Base-by-base conservation (phyloP, 805 yeast species). In the Saturnispora kantuleensis region DNA sequence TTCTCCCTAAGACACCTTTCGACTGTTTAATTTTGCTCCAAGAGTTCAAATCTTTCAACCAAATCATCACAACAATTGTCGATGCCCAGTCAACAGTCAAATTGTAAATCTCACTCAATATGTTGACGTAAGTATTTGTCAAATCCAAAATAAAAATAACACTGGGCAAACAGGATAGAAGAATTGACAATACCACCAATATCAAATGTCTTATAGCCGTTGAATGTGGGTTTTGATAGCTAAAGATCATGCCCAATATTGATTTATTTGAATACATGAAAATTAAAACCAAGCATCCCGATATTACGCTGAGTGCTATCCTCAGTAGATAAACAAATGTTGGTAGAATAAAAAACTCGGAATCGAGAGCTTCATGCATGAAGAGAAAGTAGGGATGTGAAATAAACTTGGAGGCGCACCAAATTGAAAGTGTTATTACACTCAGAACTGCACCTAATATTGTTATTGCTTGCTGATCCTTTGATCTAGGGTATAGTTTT, bases 61-160 rank as follows among this genome's bases (percentile, higher is more conserved):
- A 86, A 60, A 84, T 94, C 93, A 94, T 84, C 1, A 84, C 84
- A 10, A 81, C 70, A 6, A 82, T 82, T 29, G 85, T 82, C 31
- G 85, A 74, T 16, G 81, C 68, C 8, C 83, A 74, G 56, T 80
- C 81, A n/a, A 81, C 74, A 1, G 84, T 79, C 15, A 84, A 74
- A 37, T 82, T 79, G 60, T 84, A 82, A 37, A 84, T 67, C 56
- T 84, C 90, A 16, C 87, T 77, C 42, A 84, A 66, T 50, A 80
- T 83, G 46, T 74, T 74, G n/a, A 80, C 78, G 84, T 88, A 85
- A 5, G 79, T 69, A 57, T 77, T 79, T 0, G 89, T 72, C 3
- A 85, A 76, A 63, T 84, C 95, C 5, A 87, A 82, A 39, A 85
- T 69, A 57, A 84, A 85, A 50, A 84, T 76, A 0, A 79, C 82